phyloP scores from a whole-genome alignment of 164 flowering plant genomes.

The Kalanchoe fedtschenkoi region DNA sequence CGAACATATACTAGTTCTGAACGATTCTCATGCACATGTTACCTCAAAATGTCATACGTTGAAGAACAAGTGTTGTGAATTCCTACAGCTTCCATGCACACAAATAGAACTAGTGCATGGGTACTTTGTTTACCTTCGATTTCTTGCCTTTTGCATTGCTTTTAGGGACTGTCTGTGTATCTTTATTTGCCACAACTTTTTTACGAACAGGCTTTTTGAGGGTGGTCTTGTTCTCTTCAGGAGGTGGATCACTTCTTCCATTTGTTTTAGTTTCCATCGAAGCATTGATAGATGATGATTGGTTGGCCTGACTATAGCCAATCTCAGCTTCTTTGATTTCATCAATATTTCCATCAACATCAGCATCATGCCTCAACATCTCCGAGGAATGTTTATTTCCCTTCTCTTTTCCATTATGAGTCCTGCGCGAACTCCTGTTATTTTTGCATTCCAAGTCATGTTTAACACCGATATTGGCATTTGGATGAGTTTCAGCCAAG shows the following conservation, averaged over 20 bases:
- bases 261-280: slow-evolving; percentile 19
- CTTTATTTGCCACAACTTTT: slow-evolving; percentile 28
- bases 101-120: neutral
- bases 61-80: neutral
- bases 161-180: slow-evolving; percentile 23
- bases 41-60: neutral
- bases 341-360: slow-evolving; percentile 8
- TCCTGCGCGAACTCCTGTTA: slow-evolving; percentile 39
- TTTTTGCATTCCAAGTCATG: slow-evolving; percentile 45
- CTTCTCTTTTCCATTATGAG: slow-evolving; percentile 31
- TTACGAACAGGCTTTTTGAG: slow-evolving; percentile 20
- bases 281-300: neutral
- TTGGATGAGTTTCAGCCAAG: slow-evolving; percentile 10
- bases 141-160: slow-evolving; percentile 46
- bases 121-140: slow-evolving; percentile 36
- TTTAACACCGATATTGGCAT: slow-evolving; percentile 24
- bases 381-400: slow-evolving; percentile 15
- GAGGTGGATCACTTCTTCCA: slow-evolving; percentile 12
- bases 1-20: neutral
- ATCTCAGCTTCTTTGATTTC: slow-evolving; percentile 13
- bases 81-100: neutral
- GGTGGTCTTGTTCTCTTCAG: slow-evolving; percentile 19
- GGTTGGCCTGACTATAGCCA: neutral
- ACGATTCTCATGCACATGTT: neutral
- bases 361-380: neutral